phyloP scores from a whole-genome alignment of 2,329 filamentous ascomycete genomes.

The Pestalotiopsis sp. region DNA sequence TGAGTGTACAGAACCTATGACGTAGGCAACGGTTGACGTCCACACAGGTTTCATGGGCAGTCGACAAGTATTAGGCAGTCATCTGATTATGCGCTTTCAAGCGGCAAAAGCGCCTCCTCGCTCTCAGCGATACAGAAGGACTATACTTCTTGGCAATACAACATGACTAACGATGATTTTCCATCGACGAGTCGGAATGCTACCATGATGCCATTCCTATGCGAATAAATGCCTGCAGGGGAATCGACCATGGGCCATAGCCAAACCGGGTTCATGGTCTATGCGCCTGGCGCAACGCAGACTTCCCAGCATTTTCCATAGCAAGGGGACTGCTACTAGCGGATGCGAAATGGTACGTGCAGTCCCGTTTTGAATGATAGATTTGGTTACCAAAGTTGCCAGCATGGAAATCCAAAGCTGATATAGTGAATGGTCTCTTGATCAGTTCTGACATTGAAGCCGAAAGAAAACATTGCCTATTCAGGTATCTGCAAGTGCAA shows the following conservation, averaged over 20 bases:
- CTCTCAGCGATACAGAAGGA: neutral
- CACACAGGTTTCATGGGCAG: slow-evolving; percentile 9
- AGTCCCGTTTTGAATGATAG: too few relatives aligned
- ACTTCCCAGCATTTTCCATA: too few relatives aligned
- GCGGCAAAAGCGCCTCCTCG: slow-evolving; percentile 1
- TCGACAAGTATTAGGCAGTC: slow-evolving; percentile 6
- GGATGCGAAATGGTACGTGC: too few relatives aligned
- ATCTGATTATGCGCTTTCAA: neutral
- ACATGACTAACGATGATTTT: neutral
- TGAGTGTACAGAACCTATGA: neutral
- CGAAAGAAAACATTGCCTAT: too few relatives aligned
- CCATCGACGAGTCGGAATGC: neutral
- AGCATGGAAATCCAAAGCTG: too few relatives aligned
- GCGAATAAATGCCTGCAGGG: neutral
- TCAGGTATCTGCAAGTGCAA: too few relatives aligned
- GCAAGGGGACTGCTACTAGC: too few relatives aligned
- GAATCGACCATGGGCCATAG: neutral
- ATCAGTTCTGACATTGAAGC: too few relatives aligned
- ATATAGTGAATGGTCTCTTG: too few relatives aligned
- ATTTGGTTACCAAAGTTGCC: too few relatives aligned
- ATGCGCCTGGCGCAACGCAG: neutral
- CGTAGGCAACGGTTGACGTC: slow-evolving; percentile 3
- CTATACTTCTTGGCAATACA: neutral
- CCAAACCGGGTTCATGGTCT: neutral
- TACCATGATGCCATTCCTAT: neutral